Evolutionary conservation across 1,139 yeast genomes (phyloP), one percentile per base, ranked within the genome.

Genomic region (Entelexis paramagnoliae): DNA sequence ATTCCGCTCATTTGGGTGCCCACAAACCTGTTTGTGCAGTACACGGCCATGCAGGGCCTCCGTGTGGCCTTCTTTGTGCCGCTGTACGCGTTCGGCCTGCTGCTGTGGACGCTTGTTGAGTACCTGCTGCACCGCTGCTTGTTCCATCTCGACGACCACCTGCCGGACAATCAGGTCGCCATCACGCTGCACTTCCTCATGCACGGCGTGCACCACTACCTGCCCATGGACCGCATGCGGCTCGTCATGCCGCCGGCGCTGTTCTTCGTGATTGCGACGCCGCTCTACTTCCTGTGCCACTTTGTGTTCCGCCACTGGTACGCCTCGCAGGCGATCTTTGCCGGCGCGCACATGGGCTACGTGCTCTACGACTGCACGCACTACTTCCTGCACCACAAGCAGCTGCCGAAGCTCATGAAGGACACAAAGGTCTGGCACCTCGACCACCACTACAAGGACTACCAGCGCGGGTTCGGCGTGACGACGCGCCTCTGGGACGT

Each of bases 401-500:
- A 74, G 61, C 74, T 91, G 63, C 98, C 98, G 20, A 64, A 71
- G 46, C 83, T 73, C 65, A 72, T 86, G 68, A 89, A 86, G 66
- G 80, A 78, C 39, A 72, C 87, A 63, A 91, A 91, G 71, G 85
- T 83, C 50, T 81, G 86, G 65, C 99, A 91, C 68, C 76, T 91
- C 68, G 97, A 89, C 67, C 99, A 91, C 68, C 99, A 91, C 66
- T 91, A 91, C 74, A 89, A 89, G 72, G 89, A 93, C 68, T 93
- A 86, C 68, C 95, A 91, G 68, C 71, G 88, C 64, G 99, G 97
- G 1, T 91, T 87, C 62, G 99, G 99, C 61, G 97, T 91, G 55
- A 86, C 97, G 41, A 78, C 88, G 56, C 79, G 78, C 70, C 87
- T 87, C 68, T 91, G 98, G 98, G 98, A 91, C 68, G 77, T 72